Percentiles rank a stretch among this genome's conserved stretches.
phyloP scores from a whole-genome alignment of 2,329 filamentous ascomycete species.

The Xylaria hypoxylon region DNA sequence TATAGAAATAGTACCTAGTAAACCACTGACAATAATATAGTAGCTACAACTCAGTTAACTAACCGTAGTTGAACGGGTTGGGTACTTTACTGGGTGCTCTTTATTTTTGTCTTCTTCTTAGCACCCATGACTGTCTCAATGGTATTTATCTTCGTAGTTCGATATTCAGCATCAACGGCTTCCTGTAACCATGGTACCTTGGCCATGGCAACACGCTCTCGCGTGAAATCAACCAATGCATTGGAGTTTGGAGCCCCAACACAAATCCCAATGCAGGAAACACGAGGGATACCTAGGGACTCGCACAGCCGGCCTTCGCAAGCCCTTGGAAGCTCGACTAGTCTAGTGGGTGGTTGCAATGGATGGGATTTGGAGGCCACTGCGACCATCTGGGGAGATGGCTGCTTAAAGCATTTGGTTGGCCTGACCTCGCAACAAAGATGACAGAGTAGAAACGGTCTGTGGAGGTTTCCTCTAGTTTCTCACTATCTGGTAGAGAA shows the following conservation, averaged over 20 bases:
- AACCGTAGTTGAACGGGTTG: neutral
- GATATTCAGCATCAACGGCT: conserved; percentile 54
- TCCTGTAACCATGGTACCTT: conserved; percentile 69
- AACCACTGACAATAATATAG: neutral
- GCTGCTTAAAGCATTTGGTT: conserved; percentile 67
- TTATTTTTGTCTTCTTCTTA: conserved; percentile 49
- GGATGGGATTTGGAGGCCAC: conserved; percentile 60
- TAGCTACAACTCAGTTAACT: neutral
- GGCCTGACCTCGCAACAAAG: conserved; percentile 69
- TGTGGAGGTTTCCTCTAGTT: conserved; percentile 8
- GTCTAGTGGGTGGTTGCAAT: conserved; percentile 58
- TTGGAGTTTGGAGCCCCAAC: conserved; percentile 67
- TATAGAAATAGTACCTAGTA: conserved; percentile 3
- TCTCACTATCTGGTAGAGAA: conserved; percentile 12
- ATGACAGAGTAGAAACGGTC: conserved; percentile 60
- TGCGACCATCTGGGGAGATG: conserved; percentile 69
- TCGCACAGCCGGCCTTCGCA: conserved; percentile 68
- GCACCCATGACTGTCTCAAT: conserved; percentile 56
- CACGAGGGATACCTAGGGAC: conserved; percentile 70
- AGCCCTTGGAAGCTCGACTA: conserved; percentile 72
- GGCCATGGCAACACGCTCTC: conserved; percentile 63
- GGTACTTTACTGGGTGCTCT: conserved; percentile 4
- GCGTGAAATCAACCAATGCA: conserved; percentile 67
- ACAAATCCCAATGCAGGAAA: conserved; percentile 72
- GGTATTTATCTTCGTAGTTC: conserved; percentile 61